Conservation (phyloP, 2,329 filamentous ascomycete genomes). For the Alternaria brassicae region DNA sequence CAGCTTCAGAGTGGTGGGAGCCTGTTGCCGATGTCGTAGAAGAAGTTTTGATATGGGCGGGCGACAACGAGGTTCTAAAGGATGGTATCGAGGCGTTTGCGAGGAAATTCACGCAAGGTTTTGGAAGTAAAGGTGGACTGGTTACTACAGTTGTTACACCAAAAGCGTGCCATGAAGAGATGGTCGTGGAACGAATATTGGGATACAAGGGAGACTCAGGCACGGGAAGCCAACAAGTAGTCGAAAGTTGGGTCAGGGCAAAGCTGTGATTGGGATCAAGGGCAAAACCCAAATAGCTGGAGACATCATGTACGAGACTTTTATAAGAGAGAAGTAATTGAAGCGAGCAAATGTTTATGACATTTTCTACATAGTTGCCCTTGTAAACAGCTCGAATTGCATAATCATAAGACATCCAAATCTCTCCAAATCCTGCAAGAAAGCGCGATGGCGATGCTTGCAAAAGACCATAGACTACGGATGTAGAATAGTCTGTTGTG, state of each 20-base stretch:
- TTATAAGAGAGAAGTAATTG: not conserved
- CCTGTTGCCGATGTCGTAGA: constrained; percentile 54
- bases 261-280: constrained; percentile 47
- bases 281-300: not conserved
- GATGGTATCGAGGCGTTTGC: constrained; percentile 63
- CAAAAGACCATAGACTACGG: not conserved
- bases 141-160: constrained; percentile 48
- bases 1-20: constrained; percentile 62
- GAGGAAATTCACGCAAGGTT: constrained; percentile 55
- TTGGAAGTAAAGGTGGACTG: constrained; percentile 38
- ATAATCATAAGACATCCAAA: not conserved
- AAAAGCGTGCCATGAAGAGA: constrained; percentile 52
- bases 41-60: constrained; percentile 61
- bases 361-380: not conserved
- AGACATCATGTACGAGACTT: not conserved
- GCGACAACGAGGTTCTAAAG: constrained; percentile 63
- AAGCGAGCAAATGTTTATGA: too few relatives aligned
- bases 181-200: constrained; percentile 51
- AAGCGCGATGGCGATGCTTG: not conserved
- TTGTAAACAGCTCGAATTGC: not conserved
- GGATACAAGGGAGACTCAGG: constrained; percentile 49
- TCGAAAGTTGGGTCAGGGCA: constrained; percentile 50
- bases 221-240: constrained; percentile 45
- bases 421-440: not conserved
- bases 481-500: not conserved